phyloP scores from a whole-genome alignment of 768 basidiomycete species.

The Phallus indusiatus region DNA sequence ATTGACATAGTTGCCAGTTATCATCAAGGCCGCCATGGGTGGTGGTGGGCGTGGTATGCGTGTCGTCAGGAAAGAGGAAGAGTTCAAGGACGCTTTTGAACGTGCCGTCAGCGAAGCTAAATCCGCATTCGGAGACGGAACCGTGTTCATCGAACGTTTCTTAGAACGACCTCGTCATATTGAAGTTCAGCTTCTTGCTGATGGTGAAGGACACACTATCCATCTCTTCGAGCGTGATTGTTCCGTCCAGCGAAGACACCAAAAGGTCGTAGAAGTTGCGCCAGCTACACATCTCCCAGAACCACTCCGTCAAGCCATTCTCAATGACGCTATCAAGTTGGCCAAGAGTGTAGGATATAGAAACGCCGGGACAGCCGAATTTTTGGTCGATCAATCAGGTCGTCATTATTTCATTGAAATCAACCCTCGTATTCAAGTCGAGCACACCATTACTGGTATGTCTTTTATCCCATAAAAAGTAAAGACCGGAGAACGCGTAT shows the following conservation, averaged over 20 bases:
- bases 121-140: slow-evolving; percentile 95
- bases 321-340: slow-evolving; percentile 86
- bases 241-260: slow-evolving; percentile 95
- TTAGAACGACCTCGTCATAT: slow-evolving; percentile 96
- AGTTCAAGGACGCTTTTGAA: slow-evolving; percentile 83
- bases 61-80: slow-evolving; percentile 88
- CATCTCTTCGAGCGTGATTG: slow-evolving; percentile 99
- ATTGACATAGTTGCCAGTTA: slow-evolving; percentile 41
- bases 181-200: slow-evolving; percentile 92
- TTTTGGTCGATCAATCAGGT: slow-evolving; percentile 93
- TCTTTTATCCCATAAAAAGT: slow-evolving; percentile 5
- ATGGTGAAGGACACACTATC: slow-evolving; percentile 86
- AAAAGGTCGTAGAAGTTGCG: slow-evolving; percentile 98
- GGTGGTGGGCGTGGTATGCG: slow-evolving; percentile 99
- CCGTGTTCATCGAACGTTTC: slow-evolving; percentile 98
- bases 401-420: slow-evolving; percentile 99
- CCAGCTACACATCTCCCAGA: slow-evolving; percentile 93
- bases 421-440: slow-evolving; percentile 98
- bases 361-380: slow-evolving; percentile 97
- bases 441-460: slow-evolving; percentile 95
- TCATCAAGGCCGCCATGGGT: slow-evolving; percentile 99
- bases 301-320: slow-evolving; percentile 80
- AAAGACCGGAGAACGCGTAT: not conserved
- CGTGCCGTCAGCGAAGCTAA: slow-evolving; percentile 93
- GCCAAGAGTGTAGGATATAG: slow-evolving; percentile 90